Conservation (phyloP, 2,329 filamentous ascomycete species). For the Myriosclerotinia duriaeana region DNA sequence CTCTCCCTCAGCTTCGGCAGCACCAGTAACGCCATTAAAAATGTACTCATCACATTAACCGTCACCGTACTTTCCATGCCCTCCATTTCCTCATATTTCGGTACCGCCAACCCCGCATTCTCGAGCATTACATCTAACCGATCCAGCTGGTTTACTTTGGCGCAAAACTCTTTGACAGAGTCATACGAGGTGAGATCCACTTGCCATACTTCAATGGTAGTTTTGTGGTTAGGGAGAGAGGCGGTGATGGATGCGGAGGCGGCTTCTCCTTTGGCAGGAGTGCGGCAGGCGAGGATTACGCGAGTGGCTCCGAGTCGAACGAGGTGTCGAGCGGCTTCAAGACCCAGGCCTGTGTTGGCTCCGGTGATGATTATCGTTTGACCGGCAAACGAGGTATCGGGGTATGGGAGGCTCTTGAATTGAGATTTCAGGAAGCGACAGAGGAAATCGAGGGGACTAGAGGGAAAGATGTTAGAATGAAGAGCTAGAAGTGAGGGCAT, state of each 20-base stretch:
- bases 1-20: conserved; percentile 36
- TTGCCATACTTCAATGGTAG: conserved; percentile 47
- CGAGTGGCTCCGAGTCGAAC: conserved; percentile 30
- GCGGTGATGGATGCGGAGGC: conserved; percentile 17
- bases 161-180: conserved; percentile 48
- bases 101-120: conserved; percentile 39
- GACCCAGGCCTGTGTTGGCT: conserved; percentile 50
- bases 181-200: conserved; percentile 51
- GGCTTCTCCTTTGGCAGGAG: conserved; percentile 28
- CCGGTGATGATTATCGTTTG: conserved; percentile 50
- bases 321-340: conserved; percentile 47
- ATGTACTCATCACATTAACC: conserved; percentile 40
- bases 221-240: conserved; percentile 23
- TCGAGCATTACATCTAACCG: conserved; percentile 49
- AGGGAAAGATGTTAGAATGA: conserved; percentile 9
- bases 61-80: conserved; percentile 37
- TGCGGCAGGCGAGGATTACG: conserved; percentile 38
- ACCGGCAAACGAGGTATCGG: conserved; percentile 29
- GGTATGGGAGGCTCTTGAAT: conserved; percentile 34
- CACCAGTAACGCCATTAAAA: conserved; percentile 39
- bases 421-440: conserved; percentile 35
- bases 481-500: not conserved
- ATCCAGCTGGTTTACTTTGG: conserved; percentile 41
- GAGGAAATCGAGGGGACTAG: conserved; percentile 30
- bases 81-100: conserved; percentile 30